Evolutionary conservation across 2,329 filamentous ascomycete species (phyloP).

Genomic region (Huntiella abstrusa): DNA sequence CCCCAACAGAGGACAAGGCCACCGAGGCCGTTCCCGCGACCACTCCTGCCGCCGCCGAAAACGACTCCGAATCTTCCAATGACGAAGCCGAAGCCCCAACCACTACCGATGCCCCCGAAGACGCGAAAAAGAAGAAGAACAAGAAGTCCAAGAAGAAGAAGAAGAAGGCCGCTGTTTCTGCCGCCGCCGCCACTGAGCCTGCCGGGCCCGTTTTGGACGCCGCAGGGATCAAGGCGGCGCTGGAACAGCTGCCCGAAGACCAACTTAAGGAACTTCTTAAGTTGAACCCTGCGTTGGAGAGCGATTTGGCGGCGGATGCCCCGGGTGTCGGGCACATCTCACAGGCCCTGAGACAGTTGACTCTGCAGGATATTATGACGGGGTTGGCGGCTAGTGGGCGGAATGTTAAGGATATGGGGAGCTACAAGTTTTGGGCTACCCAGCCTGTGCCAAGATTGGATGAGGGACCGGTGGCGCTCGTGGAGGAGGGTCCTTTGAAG

Average conservation of each 20-base stretch:
- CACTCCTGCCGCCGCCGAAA: conserved; percentile 25
- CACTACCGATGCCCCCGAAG: conserved; percentile 20
- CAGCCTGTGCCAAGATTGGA: conserved; percentile 83
- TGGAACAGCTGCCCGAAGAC: conserved; percentile 33
- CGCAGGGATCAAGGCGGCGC: conserved; percentile 29
- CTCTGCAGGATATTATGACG: conserved; percentile 53
- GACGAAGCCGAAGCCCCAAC: conserved; percentile 21
- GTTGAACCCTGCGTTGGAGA: conserved; percentile 53
- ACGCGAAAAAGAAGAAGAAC: conserved; percentile 15
- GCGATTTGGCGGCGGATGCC: conserved; percentile 23
- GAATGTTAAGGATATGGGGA: conserved; percentile 89
- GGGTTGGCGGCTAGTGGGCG: conserved; percentile 60
- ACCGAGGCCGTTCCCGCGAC: conserved; percentile 3
- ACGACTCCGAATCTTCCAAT: conserved; percentile 17
- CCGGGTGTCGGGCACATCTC: conserved; percentile 24
- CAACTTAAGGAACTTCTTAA: conserved; percentile 48
- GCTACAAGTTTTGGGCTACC: conserved; percentile 97
- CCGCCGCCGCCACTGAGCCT: conserved; percentile 36
- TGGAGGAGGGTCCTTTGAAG: conserved; percentile 61
- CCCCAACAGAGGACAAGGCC: not conserved
- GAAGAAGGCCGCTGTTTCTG: conserved; percentile 50
- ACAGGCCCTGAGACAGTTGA: conserved; percentile 41
- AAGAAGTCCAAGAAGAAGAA: conserved; percentile 24
- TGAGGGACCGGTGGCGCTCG: conserved; percentile 25
- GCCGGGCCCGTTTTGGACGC: conserved; percentile 19